Conservation (phyloP, 2,329 filamentous ascomycete genomes). For the Ophiostoma fasciatum region DNA sequence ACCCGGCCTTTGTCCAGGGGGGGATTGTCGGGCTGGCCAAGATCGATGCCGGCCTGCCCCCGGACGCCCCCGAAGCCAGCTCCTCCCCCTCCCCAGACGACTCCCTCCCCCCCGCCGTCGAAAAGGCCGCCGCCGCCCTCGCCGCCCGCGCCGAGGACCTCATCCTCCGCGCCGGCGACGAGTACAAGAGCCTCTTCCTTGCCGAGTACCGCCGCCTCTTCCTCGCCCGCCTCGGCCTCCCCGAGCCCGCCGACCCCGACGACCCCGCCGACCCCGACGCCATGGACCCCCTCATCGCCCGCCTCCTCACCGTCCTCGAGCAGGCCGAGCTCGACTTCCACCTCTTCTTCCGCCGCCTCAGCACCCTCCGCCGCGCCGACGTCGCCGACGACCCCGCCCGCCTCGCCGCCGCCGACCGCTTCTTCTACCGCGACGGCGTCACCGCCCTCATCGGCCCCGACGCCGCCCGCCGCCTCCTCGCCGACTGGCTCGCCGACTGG, state of each 20-base stretch:
- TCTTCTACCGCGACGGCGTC: conserved; percentile 67
- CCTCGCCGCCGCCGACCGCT: conserved; percentile 49
- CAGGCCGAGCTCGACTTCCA: conserved; percentile 80
- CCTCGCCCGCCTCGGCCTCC: conserved; percentile 61
- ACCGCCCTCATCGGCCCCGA: conserved; percentile 39
- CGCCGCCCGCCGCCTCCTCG: conserved; percentile 51
- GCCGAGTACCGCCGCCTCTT: conserved; percentile 82
- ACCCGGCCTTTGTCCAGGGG: conserved; percentile 51
- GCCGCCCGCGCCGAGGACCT: conserved; percentile 68
- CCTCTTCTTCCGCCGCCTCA: conserved; percentile 77
- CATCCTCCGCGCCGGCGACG: conserved; percentile 67
- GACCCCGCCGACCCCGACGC: conserved; percentile 49
- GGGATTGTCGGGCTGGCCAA: conserved; percentile 37
- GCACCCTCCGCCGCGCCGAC: conserved; percentile 43
- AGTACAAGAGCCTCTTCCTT: conserved; percentile 78
- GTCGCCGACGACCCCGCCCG: conserved; percentile 50
- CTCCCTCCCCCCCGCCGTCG: conserved; percentile 32
- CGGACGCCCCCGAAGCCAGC: neutral
- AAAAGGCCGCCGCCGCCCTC: conserved; percentile 54
- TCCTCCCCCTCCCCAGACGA: neutral
- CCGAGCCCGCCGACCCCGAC: neutral
- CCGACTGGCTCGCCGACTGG: conserved; percentile 73
- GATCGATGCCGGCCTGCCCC: conserved; percentile 1
- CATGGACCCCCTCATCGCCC: conserved; percentile 70
- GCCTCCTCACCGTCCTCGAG: conserved; percentile 68